Percentiles rank a stretch among this genome's conserved stretches.
phyloP scores from a whole-genome alignment of 1,284 basidiomycete species.

The Leccinum holopus region DNA sequence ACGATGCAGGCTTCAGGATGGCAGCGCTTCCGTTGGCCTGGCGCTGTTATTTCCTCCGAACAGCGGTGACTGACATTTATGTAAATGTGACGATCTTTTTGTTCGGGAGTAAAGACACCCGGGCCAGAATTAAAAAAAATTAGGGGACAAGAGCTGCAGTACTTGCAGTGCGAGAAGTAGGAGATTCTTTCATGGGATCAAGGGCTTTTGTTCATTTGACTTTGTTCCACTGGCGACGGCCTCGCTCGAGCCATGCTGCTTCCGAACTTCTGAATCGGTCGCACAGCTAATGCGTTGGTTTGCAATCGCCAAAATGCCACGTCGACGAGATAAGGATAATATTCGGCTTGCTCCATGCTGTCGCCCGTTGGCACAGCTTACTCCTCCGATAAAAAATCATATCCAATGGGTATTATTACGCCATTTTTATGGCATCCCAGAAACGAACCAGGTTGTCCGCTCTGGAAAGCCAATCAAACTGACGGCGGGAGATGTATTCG shows the following conservation, averaged over 20 bases:
- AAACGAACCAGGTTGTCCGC: slow-evolving; percentile 9
- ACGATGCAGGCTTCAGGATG: not conserved
- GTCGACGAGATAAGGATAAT: not conserved
- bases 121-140: not conserved
- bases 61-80: not conserved
- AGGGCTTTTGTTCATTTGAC: not conserved
- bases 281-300: not conserved
- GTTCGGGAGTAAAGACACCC: not conserved
- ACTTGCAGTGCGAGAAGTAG: not conserved
- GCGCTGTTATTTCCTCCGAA: not conserved
- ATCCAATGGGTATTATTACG: not conserved
- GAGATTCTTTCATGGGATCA: not conserved
- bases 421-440: not conserved
- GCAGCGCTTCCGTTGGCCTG: slow-evolving; percentile 1
- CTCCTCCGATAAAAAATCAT: not conserved
- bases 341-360: slow-evolving; percentile 5
- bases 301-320: not conserved
- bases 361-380: slow-evolving; percentile 11
- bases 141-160: not conserved
- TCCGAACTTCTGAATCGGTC: slow-evolving; percentile 3
- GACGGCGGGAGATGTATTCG: not conserved
- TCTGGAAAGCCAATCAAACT: slow-evolving; percentile 4
- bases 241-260: slow-evolving; percentile 1
- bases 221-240: slow-evolving; percentile 3
- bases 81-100: not conserved